Conservation (phyloP, 1,284 basidiomycete genomes). For the Apiotrichum veenhuisii region DNA sequence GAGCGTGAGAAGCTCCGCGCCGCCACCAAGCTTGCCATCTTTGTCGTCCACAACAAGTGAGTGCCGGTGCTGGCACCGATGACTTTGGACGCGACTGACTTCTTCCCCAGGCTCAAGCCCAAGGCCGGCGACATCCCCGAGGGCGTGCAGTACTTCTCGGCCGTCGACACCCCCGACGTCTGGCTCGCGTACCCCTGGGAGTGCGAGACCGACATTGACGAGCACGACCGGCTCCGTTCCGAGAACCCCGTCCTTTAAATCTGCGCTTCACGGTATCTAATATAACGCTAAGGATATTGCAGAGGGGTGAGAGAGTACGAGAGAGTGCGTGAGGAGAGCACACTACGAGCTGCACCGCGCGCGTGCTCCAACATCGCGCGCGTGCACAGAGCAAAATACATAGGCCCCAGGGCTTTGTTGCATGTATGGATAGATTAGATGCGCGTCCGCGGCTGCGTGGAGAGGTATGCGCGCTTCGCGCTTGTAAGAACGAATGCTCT, state of each 20-base stretch:
- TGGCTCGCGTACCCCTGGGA: constrained; percentile 52
- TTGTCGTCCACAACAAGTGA: constrained; percentile 90
- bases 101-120: constrained; percentile 58
- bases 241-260: constrained; percentile 29
- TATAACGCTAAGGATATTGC: neutral
- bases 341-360: neutral
- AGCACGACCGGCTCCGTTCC: constrained; percentile 37
- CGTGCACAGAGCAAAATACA: neutral
- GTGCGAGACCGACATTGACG: constrained; percentile 44
- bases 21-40: constrained; percentile 75
- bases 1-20: constrained; percentile 64
- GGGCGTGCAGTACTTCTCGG: constrained; percentile 47
- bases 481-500: too few relatives aligned
- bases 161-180: constrained; percentile 49
- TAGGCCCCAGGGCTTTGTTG: constrained; percentile 1
- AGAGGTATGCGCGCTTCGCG: too few relatives aligned
- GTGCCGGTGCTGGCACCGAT: constrained; percentile 9
- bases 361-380: neutral
- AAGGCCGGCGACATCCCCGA: constrained; percentile 70
- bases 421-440: constrained; percentile 8
- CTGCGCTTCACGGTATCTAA: neutral
- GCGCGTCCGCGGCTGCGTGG: neutral
- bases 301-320: neutral
- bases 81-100: too few relatives aligned
- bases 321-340: neutral